A percentile compares a stretch with the other conserved stretches of the same genome.
These are phyloP conservation scores for Neurospora sp. DNA, from an alignment of 495 filamentous ascomycete genomes.

Conservation along the genomic window DNA sequence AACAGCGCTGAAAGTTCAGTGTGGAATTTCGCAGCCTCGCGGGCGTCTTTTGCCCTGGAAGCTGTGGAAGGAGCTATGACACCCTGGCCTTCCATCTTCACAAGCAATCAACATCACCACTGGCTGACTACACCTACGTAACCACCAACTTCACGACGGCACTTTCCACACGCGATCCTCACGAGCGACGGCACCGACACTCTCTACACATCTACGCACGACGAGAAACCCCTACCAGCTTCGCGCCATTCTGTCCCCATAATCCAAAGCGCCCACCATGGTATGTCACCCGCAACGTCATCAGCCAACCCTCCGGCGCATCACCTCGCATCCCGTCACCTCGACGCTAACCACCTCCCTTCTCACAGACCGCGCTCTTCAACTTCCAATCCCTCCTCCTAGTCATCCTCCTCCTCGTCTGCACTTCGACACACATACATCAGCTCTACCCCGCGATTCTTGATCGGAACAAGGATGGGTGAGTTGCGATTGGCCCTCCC, in stretches of 20 bases:
- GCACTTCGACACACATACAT: conserved; percentile 88
- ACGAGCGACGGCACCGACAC: background rate
- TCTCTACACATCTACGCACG: background rate
- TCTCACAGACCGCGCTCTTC: conserved; percentile 78
- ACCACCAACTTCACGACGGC: background rate
- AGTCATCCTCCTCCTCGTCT: conserved; percentile 89
- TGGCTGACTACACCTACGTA: conserved; percentile 1
- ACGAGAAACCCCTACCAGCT: too few species aligned
- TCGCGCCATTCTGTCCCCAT: too few species aligned
- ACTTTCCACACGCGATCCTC: background rate
- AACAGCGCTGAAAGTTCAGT: background rate
- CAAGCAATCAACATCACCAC: background rate
- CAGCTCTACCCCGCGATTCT: conserved; percentile 83
- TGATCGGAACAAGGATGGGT: conserved; percentile 89
- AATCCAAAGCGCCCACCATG: background rate
- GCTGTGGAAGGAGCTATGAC: conserved; percentile 5
- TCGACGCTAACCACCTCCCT: background rate
- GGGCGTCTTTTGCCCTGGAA: background rate
- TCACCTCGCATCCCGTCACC: background rate
- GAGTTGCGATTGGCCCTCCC: conserved; percentile 14
- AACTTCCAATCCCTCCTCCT: conserved; percentile 93
- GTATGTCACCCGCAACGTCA: background rate
- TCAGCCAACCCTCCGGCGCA: background rate
- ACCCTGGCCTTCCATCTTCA: conserved; percentile 3
- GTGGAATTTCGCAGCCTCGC: background rate